phyloP scores from a whole-genome alignment of 345 rosid species.

The Populus ilicifolia region DNA sequence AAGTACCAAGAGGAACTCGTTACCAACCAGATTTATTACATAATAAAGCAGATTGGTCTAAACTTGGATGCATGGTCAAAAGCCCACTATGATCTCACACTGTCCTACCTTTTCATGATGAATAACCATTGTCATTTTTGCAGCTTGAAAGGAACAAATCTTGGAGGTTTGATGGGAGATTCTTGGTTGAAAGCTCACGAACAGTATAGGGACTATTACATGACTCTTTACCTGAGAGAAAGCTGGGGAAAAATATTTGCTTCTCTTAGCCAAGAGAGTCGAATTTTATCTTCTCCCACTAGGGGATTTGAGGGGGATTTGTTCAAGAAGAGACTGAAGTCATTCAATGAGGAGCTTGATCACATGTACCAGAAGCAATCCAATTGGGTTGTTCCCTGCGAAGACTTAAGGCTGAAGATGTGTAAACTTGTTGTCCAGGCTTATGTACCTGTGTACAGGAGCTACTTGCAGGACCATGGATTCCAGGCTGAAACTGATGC shows the following conservation, averaged over 20 bases:
- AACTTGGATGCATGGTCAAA: conserved; percentile 76
- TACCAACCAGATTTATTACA: conserved; percentile 41
- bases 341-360: conserved; percentile 56
- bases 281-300: conserved; percentile 17
- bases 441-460: conserved; percentile 51
- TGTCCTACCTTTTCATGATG: conserved; percentile 82
- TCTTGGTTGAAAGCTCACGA: conserved; percentile 68
- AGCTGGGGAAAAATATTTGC: conserved; percentile 55
- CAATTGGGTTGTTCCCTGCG: conserved; percentile 56
- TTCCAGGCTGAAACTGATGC: conserved; percentile 26
- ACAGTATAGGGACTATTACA: conserved; percentile 62
- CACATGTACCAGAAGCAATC: conserved; percentile 52
- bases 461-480: conserved; percentile 37
- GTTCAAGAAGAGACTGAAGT: conserved; percentile 37
- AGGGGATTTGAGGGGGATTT: conserved; percentile 22
- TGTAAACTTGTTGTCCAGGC: conserved; percentile 42
- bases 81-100: conserved; percentile 31
- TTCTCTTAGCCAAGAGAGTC: conserved; percentile 28
- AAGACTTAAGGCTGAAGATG: conserved; percentile 49
- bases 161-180: conserved; percentile 78
- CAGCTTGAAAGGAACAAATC: conserved; percentile 49
- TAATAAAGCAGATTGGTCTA: conserved; percentile 55
- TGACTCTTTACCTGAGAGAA: conserved; percentile 53
- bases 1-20: conserved; percentile 45
- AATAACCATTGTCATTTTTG: conserved; percentile 68